Percentiles rank a stretch among this genome's conserved stretches.
These are phyloP conservation scores for Primulina tabacum DNA, from an alignment of 257 asterid species.

Conservation along the genomic window DNA sequence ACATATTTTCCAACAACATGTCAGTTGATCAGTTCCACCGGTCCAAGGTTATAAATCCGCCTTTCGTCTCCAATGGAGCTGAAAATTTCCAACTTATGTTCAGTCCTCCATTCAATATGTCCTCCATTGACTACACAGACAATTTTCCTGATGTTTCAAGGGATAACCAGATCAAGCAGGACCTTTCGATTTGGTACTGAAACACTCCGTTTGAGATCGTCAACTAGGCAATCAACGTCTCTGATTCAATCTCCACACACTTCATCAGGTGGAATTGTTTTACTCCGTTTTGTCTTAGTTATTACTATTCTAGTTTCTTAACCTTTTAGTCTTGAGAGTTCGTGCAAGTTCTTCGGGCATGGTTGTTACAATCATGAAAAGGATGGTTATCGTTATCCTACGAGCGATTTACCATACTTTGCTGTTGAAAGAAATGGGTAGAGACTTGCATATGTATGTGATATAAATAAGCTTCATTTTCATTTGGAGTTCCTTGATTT, in stretches of 20 bases:
- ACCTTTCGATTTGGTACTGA: constrained; percentile 57
- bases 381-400: constrained; percentile 23
- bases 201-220: not conserved
- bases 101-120: constrained; percentile 46
- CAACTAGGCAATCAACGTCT: not conserved
- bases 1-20: constrained; percentile 34
- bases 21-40: constrained; percentile 37
- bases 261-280: constrained; percentile 24
- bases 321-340: constrained; percentile 11
- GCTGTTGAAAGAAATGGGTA: constrained; percentile 6
- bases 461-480: constrained; percentile 27
- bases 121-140: constrained; percentile 41
- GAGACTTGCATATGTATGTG: constrained; percentile 11
- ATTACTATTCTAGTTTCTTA: not conserved
- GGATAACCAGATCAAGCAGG: constrained; percentile 45
- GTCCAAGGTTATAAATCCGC: constrained; percentile 37
- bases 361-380: constrained; percentile 39
- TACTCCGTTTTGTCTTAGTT: constrained; percentile 5
- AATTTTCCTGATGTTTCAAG: constrained; percentile 35
- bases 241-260: not conserved
- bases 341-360: constrained; percentile 8
- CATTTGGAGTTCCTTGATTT: constrained; percentile 1
- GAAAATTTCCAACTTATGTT: constrained; percentile 57
- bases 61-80: constrained; percentile 36
- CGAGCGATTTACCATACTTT: constrained; percentile 30